phyloP scores from a whole-genome alignment of 83 land plant genomes.

The Thuja plicata region DNA sequence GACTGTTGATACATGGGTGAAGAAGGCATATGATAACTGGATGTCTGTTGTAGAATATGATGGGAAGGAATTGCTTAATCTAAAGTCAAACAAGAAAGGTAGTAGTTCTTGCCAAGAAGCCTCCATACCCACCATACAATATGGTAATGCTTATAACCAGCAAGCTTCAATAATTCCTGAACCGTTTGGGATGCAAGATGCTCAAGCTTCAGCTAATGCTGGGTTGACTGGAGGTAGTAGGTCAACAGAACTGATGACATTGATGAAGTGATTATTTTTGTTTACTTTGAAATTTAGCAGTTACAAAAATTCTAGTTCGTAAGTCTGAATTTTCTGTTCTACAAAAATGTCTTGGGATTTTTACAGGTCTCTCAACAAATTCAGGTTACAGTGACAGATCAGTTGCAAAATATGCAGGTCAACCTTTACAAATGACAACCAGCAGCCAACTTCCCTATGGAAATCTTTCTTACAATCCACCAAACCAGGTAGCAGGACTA shows the following conservation, averaged over 20 bases:
- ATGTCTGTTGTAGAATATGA: slow-evolving; percentile 83
- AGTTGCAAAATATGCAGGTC: slow-evolving; percentile 22
- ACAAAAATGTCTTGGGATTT: background rate
- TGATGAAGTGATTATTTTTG: background rate
- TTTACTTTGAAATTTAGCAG: background rate
- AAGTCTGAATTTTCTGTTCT: background rate
- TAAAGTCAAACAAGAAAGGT: slow-evolving; percentile 30
- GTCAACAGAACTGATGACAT: background rate
- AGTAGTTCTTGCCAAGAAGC: slow-evolving; percentile 31
- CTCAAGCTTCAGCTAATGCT: slow-evolving; percentile 27
- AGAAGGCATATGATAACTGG: slow-evolving; percentile 93
- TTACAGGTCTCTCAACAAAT: slow-evolving; percentile 13
- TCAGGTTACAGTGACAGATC: slow-evolving; percentile 31
- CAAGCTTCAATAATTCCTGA: slow-evolving; percentile 24
- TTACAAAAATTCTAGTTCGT: background rate
- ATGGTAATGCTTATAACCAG: slow-evolving; percentile 28
- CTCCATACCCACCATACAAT: slow-evolving; percentile 17
- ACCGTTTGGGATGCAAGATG: slow-evolving; percentile 21
- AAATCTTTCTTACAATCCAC: slow-evolving; percentile 19
- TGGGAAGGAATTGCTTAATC: slow-evolving; percentile 57
- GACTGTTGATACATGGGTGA: slow-evolving; percentile 77
- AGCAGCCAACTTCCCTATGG: slow-evolving; percentile 24
- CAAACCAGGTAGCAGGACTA: slow-evolving; percentile 30
- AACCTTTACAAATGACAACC: slow-evolving; percentile 25
- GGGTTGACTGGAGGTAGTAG: slow-evolving; percentile 33